Evolutionary conservation across 1,284 basidiomycete species (phyloP).

Genomic region (Boletellus deceptivus): DNA sequence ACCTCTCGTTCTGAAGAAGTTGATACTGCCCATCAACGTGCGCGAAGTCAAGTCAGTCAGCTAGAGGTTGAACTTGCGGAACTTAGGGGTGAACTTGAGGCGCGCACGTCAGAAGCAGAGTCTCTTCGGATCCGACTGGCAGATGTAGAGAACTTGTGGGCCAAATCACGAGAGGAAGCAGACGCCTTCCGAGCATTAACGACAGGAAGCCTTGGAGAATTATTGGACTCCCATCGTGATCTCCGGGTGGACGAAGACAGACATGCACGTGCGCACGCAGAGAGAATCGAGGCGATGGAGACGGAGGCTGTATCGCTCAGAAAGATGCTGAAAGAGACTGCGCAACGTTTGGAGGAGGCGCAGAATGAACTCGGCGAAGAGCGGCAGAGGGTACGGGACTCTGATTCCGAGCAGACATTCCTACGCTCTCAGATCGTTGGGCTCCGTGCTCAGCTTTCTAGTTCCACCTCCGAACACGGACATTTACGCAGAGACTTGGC

Average conservation of each 20-base stretch:
- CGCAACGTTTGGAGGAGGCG: constrained; percentile 66
- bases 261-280: constrained; percentile 66
- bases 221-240: constrained; percentile 82
- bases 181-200: constrained; percentile 82
- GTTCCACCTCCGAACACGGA: constrained; percentile 69
- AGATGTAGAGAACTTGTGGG: constrained; percentile 84
- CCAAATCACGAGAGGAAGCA: constrained; percentile 87
- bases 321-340: constrained; percentile 75
- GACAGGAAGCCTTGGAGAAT: constrained; percentile 78
- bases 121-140: constrained; percentile 59
- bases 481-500: constrained; percentile 69
- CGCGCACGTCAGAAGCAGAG: constrained; percentile 70
- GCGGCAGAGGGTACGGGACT: constrained; percentile 61
- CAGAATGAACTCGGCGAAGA: constrained; percentile 72
- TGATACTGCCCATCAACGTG: constrained; percentile 70
- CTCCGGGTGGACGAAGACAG: constrained; percentile 79
- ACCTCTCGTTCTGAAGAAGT: constrained; percentile 80
- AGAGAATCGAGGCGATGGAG: constrained; percentile 80
- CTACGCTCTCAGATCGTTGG: constrained; percentile 79
- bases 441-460: constrained; percentile 75
- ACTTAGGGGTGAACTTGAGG: constrained; percentile 75
- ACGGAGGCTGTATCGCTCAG: constrained; percentile 72
- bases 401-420: constrained; percentile 68
- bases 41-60: constrained; percentile 62
- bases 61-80: constrained; percentile 78